These are phyloP conservation scores for Drechslera avenae DNA, from an alignment of 2,329 filamentous ascomycete species.

Conservation along the genomic window DNA sequence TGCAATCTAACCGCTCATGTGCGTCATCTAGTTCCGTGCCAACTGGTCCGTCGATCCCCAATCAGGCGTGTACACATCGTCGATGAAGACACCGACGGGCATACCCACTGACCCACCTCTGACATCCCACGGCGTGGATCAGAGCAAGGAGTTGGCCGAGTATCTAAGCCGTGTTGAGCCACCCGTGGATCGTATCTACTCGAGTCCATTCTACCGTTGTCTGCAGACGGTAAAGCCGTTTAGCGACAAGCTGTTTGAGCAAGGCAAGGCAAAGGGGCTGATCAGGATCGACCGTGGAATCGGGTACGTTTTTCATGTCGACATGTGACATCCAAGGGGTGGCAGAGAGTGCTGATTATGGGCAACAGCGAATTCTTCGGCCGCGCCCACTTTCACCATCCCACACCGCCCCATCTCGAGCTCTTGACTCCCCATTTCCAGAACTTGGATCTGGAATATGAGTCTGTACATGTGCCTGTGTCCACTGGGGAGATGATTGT, in stretches of 20 bases:
- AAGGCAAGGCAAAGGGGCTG: constrained; percentile 44
- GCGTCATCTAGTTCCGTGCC: constrained; percentile 71
- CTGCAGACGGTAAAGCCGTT: constrained; percentile 49
- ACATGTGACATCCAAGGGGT: no score
- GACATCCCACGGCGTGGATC: constrained; percentile 82
- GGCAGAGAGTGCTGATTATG: no score
- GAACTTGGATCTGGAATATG: constrained; percentile 61
- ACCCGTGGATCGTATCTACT: constrained; percentile 76
- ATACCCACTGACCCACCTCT: constrained; percentile 87
- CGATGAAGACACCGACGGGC: constrained; percentile 77
- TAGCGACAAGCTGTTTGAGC: constrained; percentile 39
- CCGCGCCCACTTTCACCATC: constrained; percentile 81
- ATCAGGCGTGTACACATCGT: constrained; percentile 77
- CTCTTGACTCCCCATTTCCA: constrained; percentile 72
- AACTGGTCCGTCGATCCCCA: constrained; percentile 84
- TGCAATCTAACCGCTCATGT: constrained; percentile 24
- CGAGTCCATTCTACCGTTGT: constrained; percentile 51
- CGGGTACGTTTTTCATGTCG: background rate
- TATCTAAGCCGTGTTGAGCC: constrained; percentile 68
- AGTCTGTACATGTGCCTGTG: constrained; percentile 69
- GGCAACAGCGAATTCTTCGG: constrained; percentile 79
- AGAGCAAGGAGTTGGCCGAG: constrained; percentile 75
- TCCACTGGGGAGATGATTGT: constrained; percentile 77
- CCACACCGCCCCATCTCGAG: constrained; percentile 69
- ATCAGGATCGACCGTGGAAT: constrained; percentile 58